Conservation (phyloP, 495 filamentous ascomycete species). For the Tetracladium marchalianum region DNA sequence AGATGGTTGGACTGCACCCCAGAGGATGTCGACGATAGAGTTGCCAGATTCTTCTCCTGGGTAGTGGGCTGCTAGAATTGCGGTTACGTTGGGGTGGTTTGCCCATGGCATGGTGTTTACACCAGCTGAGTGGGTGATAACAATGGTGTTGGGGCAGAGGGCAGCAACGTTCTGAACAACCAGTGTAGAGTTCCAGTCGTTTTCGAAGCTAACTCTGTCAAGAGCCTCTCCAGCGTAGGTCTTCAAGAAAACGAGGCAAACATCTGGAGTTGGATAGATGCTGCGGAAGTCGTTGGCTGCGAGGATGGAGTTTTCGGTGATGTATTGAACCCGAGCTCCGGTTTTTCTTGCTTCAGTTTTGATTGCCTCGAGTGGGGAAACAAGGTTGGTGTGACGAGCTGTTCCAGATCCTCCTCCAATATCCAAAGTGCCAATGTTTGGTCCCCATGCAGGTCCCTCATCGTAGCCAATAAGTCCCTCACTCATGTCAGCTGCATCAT, state of each 20-base stretch:
- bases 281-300: slow-evolving; percentile 10
- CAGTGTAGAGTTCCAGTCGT: slow-evolving; percentile 67
- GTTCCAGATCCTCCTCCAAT: slow-evolving; percentile 76
- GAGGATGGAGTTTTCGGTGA: slow-evolving; percentile 55
- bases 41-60: slow-evolving; percentile 87
- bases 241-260: slow-evolving; percentile 78
- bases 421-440: slow-evolving; percentile 11
- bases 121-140: slow-evolving; percentile 81
- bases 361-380: slow-evolving; percentile 79
- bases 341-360: slow-evolving; percentile 49
- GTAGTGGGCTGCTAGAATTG: slow-evolving; percentile 81
- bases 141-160: slow-evolving; percentile 78
- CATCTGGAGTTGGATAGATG: slow-evolving; percentile 21
- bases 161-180: slow-evolving; percentile 69
- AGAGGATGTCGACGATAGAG: slow-evolving; percentile 80
- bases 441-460: slow-evolving; percentile 56
- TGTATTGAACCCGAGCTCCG: slow-evolving; percentile 50
- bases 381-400: slow-evolving; percentile 51
- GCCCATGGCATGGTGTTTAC: slow-evolving; percentile 70
- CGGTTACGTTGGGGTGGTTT: slow-evolving; percentile 53
- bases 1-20: slow-evolving; percentile 75
- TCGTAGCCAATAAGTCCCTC: slow-evolving; percentile 42
- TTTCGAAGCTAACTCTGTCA: slow-evolving; percentile 58
- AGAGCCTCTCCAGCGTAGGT: slow-evolving; percentile 78
- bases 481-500: slow-evolving; percentile 46